Base-by-base conservation (phyloP, 2,329 filamentous ascomycete species). In the Penicillium expansum region DNA sequence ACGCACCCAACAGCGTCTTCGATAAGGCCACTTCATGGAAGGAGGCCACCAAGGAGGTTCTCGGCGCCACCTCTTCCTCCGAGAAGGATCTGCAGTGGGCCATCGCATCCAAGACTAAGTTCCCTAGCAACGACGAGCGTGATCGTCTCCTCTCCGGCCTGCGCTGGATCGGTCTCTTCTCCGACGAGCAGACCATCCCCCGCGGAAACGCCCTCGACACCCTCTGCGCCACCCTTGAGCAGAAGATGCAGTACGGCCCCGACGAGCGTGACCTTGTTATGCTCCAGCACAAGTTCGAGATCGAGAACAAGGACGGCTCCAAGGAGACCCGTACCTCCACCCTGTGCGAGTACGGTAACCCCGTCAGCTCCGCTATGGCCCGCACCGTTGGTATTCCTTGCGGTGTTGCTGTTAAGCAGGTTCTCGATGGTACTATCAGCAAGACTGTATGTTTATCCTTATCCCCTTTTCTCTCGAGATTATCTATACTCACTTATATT, bases 241-340 rank as follows among this genome's bases (percentile, higher is more conserved):
- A 90, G 81, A 96, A 95, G 86, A 95, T 96, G 90, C 84, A 90
- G 76, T 96, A 88, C 75, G 88, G 84, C 70, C 81, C 88, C 67
- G 88, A 83, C 59, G 91, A 96, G 84, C 87, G 92, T 58, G 92
- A 96, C 75, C 80, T 95, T 64, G 89, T 94, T 62, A 85, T 89
- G 78, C 70, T 80, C 35, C 78, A 80, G 67, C 78, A 80, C 69
- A 78, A 75, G 79, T 95, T 96, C 74, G 86, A 87, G 72, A 90
- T 96, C 65, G 89, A 94, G 81, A 80, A 88, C 77, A 86, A 87
- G 76, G 89, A 94, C 72, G 91, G 91, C 68, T 84, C 78, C 71
- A 84, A 83, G 74, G 86, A 95, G 80, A 91, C 86, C 43, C 82
- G 87, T 62, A 92, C 90, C 24, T 91, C 87, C 41, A 96, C 92